These are phyloP conservation scores for Blastocrithidia nonstop DNA, from an alignment of 208 protist species.

Conservation along the genomic window DNA sequence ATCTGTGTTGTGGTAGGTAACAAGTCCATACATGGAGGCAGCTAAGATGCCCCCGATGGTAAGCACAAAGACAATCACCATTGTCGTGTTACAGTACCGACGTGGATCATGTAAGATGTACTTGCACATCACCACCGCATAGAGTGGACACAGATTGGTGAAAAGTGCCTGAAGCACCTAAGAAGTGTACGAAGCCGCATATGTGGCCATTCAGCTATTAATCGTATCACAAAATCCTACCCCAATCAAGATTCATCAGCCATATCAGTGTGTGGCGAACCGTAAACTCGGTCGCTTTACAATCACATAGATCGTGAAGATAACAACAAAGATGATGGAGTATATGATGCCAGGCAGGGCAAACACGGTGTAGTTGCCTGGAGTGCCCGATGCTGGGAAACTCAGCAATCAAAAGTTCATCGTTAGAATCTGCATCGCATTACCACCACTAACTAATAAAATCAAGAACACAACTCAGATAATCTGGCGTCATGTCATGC, in stretches of 20 bases:
- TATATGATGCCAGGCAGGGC: constrained; percentile 54
- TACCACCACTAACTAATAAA: constrained; percentile 42
- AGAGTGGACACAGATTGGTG: constrained; percentile 51
- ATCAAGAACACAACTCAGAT: constrained; percentile 35
- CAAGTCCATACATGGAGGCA: too few species aligned
- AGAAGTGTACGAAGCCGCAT: constrained; percentile 60
- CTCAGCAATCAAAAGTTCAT: constrained; percentile 72
- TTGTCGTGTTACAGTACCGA: constrained; percentile 39
- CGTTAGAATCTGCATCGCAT: constrained; percentile 73
- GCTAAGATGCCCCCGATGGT: constrained; percentile 44
- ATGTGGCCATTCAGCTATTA: constrained; percentile 64
- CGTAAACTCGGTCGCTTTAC: constrained; percentile 28
- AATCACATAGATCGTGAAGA: constrained; percentile 30
- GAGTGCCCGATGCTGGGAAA: constrained; percentile 36
- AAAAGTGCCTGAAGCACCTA: constrained; percentile 70
- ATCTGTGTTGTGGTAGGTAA: too few species aligned
- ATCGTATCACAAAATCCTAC: constrained; percentile 54
- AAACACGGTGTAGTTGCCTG: constrained; percentile 64
- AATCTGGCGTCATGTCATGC: too few species aligned
- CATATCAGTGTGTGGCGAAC: constrained; percentile 27
- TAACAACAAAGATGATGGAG: constrained; percentile 31
- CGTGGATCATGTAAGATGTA: constrained; percentile 57
- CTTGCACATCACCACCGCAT: constrained; percentile 53
- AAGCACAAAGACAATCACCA: constrained; percentile 33
- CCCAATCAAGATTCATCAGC: constrained; percentile 25